These are phyloP conservation scores for Macrotyloma uniflorum DNA, from an alignment of 306 rosid genomes.

Conservation along the genomic window DNA sequence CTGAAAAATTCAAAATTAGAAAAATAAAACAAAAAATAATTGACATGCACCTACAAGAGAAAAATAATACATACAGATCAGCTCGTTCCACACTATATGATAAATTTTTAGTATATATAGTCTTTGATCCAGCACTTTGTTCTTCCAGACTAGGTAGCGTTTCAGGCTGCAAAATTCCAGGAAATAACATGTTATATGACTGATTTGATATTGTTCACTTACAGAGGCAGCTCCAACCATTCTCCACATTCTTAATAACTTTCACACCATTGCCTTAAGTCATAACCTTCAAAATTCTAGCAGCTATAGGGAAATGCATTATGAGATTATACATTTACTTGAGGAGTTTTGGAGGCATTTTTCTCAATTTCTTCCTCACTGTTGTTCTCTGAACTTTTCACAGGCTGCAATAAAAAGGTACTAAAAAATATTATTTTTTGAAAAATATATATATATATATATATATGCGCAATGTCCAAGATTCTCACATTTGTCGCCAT, in stretches of 20 bases:
- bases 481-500: conserved; percentile 26
- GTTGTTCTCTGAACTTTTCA: conserved; percentile 7
- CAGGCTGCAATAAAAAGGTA: conserved; percentile 21
- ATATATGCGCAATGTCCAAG: conserved; percentile 4
- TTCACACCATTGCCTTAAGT: background rate
- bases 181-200: conserved; percentile 6
- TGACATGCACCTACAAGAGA: background rate
- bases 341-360: conserved; percentile 39
- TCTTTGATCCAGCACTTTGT: conserved; percentile 45
- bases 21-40: conserved; percentile 13
- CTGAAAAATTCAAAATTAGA: conserved; percentile 45
- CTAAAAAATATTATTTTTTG: background rate
- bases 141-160: conserved; percentile 49
- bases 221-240: conserved; percentile 60
- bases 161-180: conserved; percentile 56
- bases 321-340: conserved; percentile 41
- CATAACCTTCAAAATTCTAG: background rate
- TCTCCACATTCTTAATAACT: conserved; percentile 51
- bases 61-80: conserved; percentile 66
- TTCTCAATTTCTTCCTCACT: conserved; percentile 28
- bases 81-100: conserved; percentile 51
- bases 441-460: conserved; percentile 17
- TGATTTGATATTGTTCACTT: conserved; percentile 14
- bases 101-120: conserved; percentile 66
- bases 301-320: background rate